Base-by-base conservation (phyloP, 2,329 filamentous ascomycete species). In the Calcarisporium arbuscula region DNA sequence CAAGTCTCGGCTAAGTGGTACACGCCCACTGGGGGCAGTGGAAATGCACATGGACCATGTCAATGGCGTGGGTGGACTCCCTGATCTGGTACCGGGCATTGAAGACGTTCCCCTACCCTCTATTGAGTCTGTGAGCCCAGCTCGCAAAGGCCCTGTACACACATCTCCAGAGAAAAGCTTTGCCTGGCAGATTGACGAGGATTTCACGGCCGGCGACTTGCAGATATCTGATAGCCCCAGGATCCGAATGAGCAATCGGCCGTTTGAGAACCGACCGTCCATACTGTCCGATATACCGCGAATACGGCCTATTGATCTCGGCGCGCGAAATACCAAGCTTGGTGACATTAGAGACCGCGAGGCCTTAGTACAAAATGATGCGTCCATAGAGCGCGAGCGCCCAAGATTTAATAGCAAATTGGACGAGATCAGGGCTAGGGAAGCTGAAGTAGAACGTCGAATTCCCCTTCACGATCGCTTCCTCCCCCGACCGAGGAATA, bases 171-270 rank as follows among this genome's bases (percentile, higher is more conserved):
- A 68, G 33, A 74, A 70, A 51, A 70, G 65, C 44, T 72, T 67
- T 37, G 67, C 64, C 7, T 78, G 72, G 73, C 58, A 76, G 36
- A 52, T 74, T 6, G 73, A 77, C 21, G 65, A 67, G 5, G 74
- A 78, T 35, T 76, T 78, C 43, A 77, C 74, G 1, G 72, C 66
- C 9, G 63, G 65, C 27, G 72, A 77, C 38, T 39, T 77, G 25
- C 71, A 76, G 38, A 49, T 72, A 21, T 77, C 74, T 0, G 61
- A 70, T 42, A 77, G 72, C 41, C 73, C 73, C n/a, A 66, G 69
- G 20, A 62, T 77, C 33, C 58, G 52, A 19, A 53, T 64, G 16
- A 53, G 45, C 18, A 52, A 54, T 19, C 52, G 56, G 19, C 62
- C 56, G 2, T 61, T 61, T 36, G 58, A 50, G 9, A 52, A 53